phyloP scores from a whole-genome alignment of 1,284 basidiomycete species.

The Jaminaea rosea region DNA sequence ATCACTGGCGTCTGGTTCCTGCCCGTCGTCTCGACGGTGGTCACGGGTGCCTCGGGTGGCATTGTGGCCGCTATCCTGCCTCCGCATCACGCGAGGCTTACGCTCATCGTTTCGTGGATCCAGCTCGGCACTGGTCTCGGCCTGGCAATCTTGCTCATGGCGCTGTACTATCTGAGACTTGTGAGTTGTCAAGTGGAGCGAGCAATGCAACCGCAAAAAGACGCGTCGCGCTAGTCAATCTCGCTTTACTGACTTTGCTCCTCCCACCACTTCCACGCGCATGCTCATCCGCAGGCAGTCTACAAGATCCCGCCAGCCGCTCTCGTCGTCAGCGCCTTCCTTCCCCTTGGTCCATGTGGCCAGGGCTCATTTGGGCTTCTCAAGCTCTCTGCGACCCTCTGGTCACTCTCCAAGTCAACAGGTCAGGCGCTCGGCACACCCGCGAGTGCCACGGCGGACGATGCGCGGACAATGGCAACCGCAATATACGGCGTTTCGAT shows the following conservation, averaged over 20 bases:
- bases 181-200: no score
- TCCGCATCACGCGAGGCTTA: conserved; percentile 53
- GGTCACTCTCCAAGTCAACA: conserved; percentile 9
- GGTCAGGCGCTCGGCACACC: conserved; percentile 9
- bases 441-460: conserved; percentile 7
- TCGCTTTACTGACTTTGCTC: neutral
- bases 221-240: neutral
- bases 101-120: conserved; percentile 52
- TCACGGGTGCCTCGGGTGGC: conserved; percentile 60
- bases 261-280: neutral
- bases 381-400: conserved; percentile 45
- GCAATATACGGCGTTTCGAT: conserved; percentile 23
- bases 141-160: conserved; percentile 56
- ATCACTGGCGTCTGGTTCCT: conserved; percentile 51
- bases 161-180: conserved; percentile 55
- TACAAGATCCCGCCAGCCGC: conserved; percentile 49
- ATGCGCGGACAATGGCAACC: conserved; percentile 20
- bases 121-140: conserved; percentile 50
- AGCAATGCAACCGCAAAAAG: no score
- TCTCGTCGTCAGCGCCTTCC: conserved; percentile 57
- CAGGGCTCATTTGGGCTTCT: conserved; percentile 59
- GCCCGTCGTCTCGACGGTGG: conserved; percentile 63
- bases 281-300: no score
- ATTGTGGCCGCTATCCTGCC: conserved; percentile 55
- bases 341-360: conserved; percentile 55